phyloP scores from a whole-genome alignment of 192 early-diverging fungal species.

The Coemansia guatemalensis region DNA sequence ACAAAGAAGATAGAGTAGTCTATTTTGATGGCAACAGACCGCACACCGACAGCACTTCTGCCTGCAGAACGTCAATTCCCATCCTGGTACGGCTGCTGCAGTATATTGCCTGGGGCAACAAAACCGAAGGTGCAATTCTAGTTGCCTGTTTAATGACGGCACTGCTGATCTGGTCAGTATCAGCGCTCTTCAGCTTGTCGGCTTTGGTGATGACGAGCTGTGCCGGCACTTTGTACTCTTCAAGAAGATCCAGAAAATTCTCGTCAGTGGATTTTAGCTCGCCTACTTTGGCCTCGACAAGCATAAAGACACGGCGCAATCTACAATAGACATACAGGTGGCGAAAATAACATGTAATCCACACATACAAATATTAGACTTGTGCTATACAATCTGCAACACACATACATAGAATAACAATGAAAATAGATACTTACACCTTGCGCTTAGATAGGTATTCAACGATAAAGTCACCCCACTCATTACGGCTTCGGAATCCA shows the following conservation, averaged over 20 bases:
- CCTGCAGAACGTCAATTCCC: conserved; percentile 33
- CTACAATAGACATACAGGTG: conserved; percentile 5
- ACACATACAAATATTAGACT: not conserved
- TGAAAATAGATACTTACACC: conserved; percentile 18
- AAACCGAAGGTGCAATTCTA: conserved; percentile 25
- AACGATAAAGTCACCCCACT: conserved; percentile 53
- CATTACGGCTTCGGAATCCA: conserved; percentile 51
- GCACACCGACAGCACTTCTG: conserved; percentile 37
- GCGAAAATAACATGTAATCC: not conserved
- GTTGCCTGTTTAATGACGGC: conserved; percentile 8
- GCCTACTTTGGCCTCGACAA: conserved; percentile 55
- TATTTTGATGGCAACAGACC: conserved; percentile 6
- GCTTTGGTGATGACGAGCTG: conserved; percentile 52
- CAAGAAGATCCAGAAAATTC: conserved; percentile 43
- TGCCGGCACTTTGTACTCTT: conserved; percentile 19
- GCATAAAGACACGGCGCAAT: conserved; percentile 47
- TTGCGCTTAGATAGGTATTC: conserved; percentile 43
- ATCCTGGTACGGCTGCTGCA: conserved; percentile 37
- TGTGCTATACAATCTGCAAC: not conserved
- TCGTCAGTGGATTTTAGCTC: conserved; percentile 49
- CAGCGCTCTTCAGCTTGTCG: conserved; percentile 42
- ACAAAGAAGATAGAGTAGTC: not conserved
- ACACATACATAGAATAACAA: not conserved
- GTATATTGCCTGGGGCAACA: conserved; percentile 18
- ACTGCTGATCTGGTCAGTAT: conserved; percentile 19